Evolutionary conservation across 331 rosid species (phyloP).

Genomic region (Pyrus hybrid): DNA sequence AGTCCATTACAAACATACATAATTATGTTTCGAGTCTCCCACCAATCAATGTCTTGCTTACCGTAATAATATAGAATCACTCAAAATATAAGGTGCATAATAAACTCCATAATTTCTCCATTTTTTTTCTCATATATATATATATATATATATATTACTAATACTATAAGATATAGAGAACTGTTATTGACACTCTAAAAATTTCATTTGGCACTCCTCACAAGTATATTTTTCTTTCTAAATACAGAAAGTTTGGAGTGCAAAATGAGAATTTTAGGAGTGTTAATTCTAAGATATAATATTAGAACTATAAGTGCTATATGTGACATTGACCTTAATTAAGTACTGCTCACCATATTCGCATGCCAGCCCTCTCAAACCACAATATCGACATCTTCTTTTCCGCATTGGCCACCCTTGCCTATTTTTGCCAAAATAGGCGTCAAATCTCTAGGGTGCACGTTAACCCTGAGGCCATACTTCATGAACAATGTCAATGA

Average conservation of each 20-base stretch:
- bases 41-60: background rate
- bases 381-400: background rate
- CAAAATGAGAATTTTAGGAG: no score
- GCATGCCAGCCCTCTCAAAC: background rate
- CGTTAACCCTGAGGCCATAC: constrained; percentile 56
- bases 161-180: background rate
- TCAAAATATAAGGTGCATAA: background rate
- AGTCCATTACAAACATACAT: background rate
- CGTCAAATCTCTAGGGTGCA: constrained; percentile 48
- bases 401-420: background rate
- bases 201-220: no score
- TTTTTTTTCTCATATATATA: background rate
- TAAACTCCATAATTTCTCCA: background rate
- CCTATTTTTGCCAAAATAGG: constrained; percentile 32
- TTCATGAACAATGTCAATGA: constrained; percentile 86
- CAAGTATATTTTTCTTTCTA: no score
- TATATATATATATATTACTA: background rate
- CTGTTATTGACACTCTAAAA: no score
- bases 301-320: background rate
- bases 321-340: background rate
- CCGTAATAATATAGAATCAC: background rate
- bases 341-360: no score
- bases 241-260: no score
- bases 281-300: background rate
- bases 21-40: background rate